Evolutionary conservation across 805 yeast species (phyloP), one percentile per base, ranked within the genome.

Genomic region (Isabelozyma rhagii): DNA sequence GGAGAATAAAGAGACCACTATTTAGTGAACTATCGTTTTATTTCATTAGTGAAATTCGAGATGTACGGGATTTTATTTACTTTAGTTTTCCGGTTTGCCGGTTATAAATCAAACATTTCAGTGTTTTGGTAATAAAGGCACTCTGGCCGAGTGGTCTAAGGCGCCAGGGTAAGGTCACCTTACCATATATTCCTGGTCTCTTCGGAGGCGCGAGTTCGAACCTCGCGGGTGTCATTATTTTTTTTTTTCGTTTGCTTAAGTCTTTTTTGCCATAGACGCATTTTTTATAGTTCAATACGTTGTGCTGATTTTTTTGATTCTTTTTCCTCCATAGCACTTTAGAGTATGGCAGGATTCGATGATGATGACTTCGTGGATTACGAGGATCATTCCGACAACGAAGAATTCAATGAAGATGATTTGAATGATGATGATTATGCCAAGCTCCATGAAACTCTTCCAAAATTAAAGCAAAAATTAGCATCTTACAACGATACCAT

Each of bases 391-490:
- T 59, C 59, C 38, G 66, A 61, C 4, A 68, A 58, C 15, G 72
- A 68, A 21, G 69, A 56, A 44, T 74, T 74, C 57, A 55, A 66
- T 41, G 78, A 73, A 51, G 77, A 72, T 41, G 39, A 60, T 11
- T 61, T 74, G 49, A 56, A 63, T 41, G 69, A 74, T 49, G 72
- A 70, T 40, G 79, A 74, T 45, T 74, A 74, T 52, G 71, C 71
- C 44, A 69, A 71, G 43, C 61, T 83, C 41, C 70, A 74, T 47
- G 71, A 62, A 3, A 50, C 69, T 11, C 62, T 82, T 28, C 85
- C 85, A 1, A 39, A 54, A 25, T 63, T 81, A 17, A 77, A 74
- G 59, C 49, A 60, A 36, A 56, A 62, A 47, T 55, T 79, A 36
- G 61, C 55, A 15, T 67, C 67, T 8, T 78, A 76, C 55, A 70